phyloP scores from a whole-genome alignment of 164 flowering plant genomes.

The Hamamelis virginiana region DNA sequence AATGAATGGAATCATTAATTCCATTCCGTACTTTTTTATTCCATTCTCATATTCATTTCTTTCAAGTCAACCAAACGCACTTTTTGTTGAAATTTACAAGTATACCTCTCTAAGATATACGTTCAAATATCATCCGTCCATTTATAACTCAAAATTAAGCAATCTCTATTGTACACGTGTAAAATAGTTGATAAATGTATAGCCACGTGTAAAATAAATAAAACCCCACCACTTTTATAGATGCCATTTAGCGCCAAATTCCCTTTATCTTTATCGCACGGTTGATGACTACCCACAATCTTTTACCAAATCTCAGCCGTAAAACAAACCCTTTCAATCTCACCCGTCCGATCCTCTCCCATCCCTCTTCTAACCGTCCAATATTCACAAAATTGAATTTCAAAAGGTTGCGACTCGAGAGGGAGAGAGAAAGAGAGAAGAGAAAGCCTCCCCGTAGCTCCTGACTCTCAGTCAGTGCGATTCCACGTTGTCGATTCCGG shows the following conservation, averaged over 20 bases:
- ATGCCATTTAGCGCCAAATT: constrained; percentile 24
- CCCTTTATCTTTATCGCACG: constrained; percentile 17
- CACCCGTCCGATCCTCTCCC: constrained; percentile 16
- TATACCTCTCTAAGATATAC: too few species aligned
- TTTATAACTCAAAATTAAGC: neutral
- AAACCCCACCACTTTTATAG: neutral
- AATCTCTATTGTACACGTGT: constrained; percentile 20
- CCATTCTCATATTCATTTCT: too few species aligned
- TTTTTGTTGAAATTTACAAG: too few species aligned
- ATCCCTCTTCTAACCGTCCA: constrained; percentile 12
- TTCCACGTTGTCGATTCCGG: neutral
- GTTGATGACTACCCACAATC: neutral
- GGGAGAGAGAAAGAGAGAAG: constrained; percentile 5
- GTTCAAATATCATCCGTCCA: constrained; percentile 10
- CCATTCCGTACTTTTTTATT: too few species aligned
- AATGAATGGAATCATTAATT: too few species aligned
- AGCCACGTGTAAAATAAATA: constrained; percentile 18
- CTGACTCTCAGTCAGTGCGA: constrained; percentile 3
- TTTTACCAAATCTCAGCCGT: constrained; percentile 14
- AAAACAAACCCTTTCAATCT: constrained; percentile 7
- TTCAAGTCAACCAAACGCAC: too few species aligned
- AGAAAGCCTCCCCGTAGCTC: neutral
- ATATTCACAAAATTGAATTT: constrained; percentile 20
- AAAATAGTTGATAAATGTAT: neutral
- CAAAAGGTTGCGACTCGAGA: constrained; percentile 13